A percentile compares a stretch with the other conserved stretches of the same genome.
phyloP scores from a whole-genome alignment of 1,139 yeast genomes.

The Candida freyschussii region DNA sequence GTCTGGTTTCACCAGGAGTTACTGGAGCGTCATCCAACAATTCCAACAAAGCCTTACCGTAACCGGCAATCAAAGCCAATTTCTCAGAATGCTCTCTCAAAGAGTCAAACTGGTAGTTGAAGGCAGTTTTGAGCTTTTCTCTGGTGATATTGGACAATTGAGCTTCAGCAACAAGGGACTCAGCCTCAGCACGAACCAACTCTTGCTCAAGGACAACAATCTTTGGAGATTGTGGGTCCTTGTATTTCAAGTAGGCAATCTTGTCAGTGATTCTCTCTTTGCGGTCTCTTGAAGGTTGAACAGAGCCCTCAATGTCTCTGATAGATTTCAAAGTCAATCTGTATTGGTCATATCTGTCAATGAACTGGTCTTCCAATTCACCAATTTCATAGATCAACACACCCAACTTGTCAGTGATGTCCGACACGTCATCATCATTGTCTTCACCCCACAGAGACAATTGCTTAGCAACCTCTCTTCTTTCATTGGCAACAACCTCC shows the following conservation, averaged over 20 bases:
- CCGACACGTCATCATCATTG: conserved; percentile 94
- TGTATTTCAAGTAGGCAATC: conserved; percentile 95
- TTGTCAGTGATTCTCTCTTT: conserved; percentile 96
- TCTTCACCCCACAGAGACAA: conserved; percentile 97
- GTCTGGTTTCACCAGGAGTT: conserved; percentile 98
- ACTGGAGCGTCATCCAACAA: conserved; percentile 94
- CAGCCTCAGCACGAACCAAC: conserved; percentile 98
- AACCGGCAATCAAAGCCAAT: conserved; percentile 94
- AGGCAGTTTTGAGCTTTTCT: conserved; percentile 95
- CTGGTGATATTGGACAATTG: conserved; percentile 97
- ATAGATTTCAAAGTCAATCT: conserved; percentile 92
- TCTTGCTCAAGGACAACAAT: conserved; percentile 95
- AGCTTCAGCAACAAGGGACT: conserved; percentile 97
- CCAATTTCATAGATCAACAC: conserved; percentile 94
- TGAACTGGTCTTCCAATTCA: conserved; percentile 95
- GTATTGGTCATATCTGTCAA: conserved; percentile 97
- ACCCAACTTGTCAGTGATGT: conserved; percentile 95
- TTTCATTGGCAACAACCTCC: conserved; percentile 90
- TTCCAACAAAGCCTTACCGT: conserved; percentile 96
- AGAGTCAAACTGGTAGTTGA: conserved; percentile 95
- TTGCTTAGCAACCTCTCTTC: conserved; percentile 96
- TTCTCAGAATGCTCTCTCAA: conserved; percentile 95
- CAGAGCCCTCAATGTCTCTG: conserved; percentile 95
- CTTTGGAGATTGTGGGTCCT: conserved; percentile 97
- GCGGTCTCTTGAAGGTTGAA: conserved; percentile 97